phyloP scores from a whole-genome alignment of 805 yeast genomes.

The Saturnispora dispora region DNA sequence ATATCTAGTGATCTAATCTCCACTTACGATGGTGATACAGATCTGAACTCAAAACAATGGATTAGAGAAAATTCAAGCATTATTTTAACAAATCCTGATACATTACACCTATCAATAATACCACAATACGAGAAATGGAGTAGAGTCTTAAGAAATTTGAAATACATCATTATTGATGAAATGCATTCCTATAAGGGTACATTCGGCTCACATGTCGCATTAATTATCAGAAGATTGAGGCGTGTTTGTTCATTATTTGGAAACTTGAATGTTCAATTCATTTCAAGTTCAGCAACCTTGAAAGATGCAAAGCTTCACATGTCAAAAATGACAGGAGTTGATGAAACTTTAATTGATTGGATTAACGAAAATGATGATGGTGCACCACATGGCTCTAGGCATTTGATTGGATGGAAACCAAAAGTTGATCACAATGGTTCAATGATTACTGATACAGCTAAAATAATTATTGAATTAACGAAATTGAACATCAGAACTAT shows the following conservation, averaged over 20 bases:
- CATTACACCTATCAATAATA: slow-evolving; percentile 74
- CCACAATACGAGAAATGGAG: slow-evolving; percentile 75
- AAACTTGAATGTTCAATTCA: slow-evolving; percentile 48
- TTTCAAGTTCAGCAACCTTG: slow-evolving; percentile 93
- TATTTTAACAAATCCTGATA: slow-evolving; percentile 92
- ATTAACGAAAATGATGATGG: slow-evolving; percentile 60
- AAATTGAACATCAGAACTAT: slow-evolving; percentile 64
- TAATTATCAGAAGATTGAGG: slow-evolving; percentile 70
- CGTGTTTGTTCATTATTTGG: slow-evolving; percentile 51
- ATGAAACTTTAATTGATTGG: slow-evolving; percentile 40
- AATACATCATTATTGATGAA: slow-evolving; percentile 73
- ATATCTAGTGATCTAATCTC: slow-evolving; percentile 7
- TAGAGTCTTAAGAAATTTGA: slow-evolving; percentile 54
- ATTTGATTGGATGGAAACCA: slow-evolving; percentile 77
- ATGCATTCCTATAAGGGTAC: slow-evolving; percentile 83
- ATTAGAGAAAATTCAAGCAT: slow-evolving; percentile 63
- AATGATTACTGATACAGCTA: slow-evolving; percentile 69
- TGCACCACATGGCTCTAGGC: slow-evolving; percentile 75
- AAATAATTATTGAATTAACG: slow-evolving; percentile 57
- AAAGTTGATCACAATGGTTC: slow-evolving; percentile 57
- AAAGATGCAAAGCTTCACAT: slow-evolving; percentile 66
- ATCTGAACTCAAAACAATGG: slow-evolving; percentile 38
- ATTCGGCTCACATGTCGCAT: slow-evolving; percentile 88
- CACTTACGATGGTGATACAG: slow-evolving; percentile 94
- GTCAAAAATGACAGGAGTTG: slow-evolving; percentile 62